phyloP scores from a whole-genome alignment of 169 alveolate genomes.

The Neospora caninum region DNA sequence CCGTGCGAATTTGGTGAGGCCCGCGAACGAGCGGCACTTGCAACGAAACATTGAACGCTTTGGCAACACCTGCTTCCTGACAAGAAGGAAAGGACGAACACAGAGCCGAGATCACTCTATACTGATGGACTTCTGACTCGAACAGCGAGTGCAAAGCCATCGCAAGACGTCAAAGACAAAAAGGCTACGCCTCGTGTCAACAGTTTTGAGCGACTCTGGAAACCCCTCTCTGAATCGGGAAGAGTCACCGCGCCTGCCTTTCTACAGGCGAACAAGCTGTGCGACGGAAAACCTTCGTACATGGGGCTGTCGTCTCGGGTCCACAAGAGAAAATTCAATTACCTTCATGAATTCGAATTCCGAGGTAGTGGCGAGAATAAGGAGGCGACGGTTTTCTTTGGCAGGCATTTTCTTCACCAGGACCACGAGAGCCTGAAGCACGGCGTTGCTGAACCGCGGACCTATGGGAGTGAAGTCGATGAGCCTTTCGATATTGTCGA shows the following conservation, averaged over 20 bases:
- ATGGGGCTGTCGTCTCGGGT: too few species aligned
- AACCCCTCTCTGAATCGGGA: too few species aligned
- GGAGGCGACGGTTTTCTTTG: constrained; percentile 90
- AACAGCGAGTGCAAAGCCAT: not conserved
- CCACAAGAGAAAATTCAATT: too few species aligned
- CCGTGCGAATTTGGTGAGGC: constrained; percentile 54
- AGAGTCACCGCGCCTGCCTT: too few species aligned
- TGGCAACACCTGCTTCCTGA: constrained; percentile 67
- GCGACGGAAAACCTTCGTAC: too few species aligned
- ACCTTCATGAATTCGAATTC: constrained; percentile 85
- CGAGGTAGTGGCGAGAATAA: constrained; percentile 97
- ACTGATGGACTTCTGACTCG: not conserved
- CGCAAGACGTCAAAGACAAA: not conserved
- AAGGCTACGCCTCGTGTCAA: not conserved
- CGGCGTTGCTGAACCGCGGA: constrained; percentile 96
- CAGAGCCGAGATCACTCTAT: not conserved
- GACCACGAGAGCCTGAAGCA: constrained; percentile 95
- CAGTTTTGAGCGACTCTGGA: too few species aligned
- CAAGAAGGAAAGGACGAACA: not conserved
- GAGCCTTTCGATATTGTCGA: constrained; percentile 97
- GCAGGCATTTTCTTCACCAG: constrained; percentile 96
- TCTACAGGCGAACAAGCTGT: too few species aligned
- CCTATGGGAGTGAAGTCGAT: constrained; percentile 98
- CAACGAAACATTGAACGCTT: constrained; percentile 66
- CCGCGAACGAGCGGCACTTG: constrained; percentile 67